A percentile compares a stretch with the other conserved stretches of the same genome.
Conservation (phyloP, 2,329 filamentous ascomycete species). For the Aspergillus sp. region DNA sequence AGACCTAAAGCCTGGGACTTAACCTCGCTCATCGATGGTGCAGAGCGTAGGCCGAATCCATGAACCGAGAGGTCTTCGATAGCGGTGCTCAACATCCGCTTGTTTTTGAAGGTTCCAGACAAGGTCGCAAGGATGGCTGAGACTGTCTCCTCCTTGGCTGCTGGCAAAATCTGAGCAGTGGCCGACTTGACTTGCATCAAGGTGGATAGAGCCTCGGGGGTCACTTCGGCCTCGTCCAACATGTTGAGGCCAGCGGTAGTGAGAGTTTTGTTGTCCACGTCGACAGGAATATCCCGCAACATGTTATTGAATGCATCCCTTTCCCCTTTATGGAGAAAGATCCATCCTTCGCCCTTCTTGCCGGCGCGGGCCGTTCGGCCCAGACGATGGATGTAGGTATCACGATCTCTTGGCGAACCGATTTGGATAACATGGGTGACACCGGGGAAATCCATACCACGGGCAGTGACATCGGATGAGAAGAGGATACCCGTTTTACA, state of each 20-base stretch:
- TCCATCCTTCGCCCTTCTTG: conserved; percentile 62
- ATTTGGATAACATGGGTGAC: conserved; percentile 79
- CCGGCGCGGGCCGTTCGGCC: conserved; percentile 72
- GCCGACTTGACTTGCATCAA: conserved; percentile 46
- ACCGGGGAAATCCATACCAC: conserved; percentile 80
- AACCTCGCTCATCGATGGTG: neutral
- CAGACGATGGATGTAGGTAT: conserved; percentile 75
- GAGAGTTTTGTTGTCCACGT: conserved; percentile 18
- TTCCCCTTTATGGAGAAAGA: conserved; percentile 58
- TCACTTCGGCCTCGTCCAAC: conserved; percentile 2
- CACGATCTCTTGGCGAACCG: conserved; percentile 62
- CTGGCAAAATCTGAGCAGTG: conserved; percentile 25
- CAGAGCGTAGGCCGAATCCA: conserved; percentile 25
- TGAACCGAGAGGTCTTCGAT: conserved; percentile 48
- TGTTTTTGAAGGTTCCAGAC: conserved; percentile 29
- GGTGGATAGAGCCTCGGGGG: conserved; percentile 16
- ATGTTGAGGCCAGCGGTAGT: conserved; percentile 14
- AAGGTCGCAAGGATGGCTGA: conserved; percentile 24
- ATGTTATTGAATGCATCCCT: conserved; percentile 42
- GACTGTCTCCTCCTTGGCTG: conserved; percentile 32
- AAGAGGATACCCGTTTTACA: conserved; percentile 66
- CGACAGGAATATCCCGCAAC: conserved; percentile 12
- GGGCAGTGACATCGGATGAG: conserved; percentile 76
- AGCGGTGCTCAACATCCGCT: conserved; percentile 42
- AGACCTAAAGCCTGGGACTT: neutral